Conservation (phyloP, 2,329 filamentous ascomycete species). For the Trichoderma sp. region DNA sequence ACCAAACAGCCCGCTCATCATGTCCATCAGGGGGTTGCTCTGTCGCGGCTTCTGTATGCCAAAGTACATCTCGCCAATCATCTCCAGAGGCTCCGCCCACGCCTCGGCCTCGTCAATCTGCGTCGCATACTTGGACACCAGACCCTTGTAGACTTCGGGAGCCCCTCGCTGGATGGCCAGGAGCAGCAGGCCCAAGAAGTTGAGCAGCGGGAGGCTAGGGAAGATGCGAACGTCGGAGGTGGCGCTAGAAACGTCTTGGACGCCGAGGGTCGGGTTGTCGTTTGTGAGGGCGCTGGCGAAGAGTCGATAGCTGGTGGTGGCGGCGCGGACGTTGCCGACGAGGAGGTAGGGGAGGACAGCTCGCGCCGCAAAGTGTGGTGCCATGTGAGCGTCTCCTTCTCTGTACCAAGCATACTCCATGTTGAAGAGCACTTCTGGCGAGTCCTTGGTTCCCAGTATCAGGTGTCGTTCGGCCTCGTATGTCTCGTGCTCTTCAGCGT, state of each 20-base stretch:
- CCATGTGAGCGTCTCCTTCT: slow-evolving; percentile 83
- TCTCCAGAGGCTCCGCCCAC: slow-evolving; percentile 82
- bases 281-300: slow-evolving; percentile 46
- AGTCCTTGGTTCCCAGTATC: slow-evolving; percentile 84
- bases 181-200: slow-evolving; percentile 85
- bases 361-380: slow-evolving; percentile 81
- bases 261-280: slow-evolving; percentile 57
- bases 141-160: slow-evolving; percentile 76
- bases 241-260: slow-evolving; percentile 78
- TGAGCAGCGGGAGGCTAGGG: slow-evolving; percentile 88
- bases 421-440: slow-evolving; percentile 73
- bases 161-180: slow-evolving; percentile 78
- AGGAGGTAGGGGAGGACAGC: slow-evolving; percentile 90
- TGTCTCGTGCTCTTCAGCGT: slow-evolving; percentile 88
- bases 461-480: slow-evolving; percentile 95
- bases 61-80: slow-evolving; percentile 97
- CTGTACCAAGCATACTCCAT: slow-evolving; percentile 95
- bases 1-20: slow-evolving; percentile 96
- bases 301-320: slow-evolving; percentile 76
- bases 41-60: slow-evolving; percentile 84
- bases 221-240: slow-evolving; percentile 78
- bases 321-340: slow-evolving; percentile 84
- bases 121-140: slow-evolving; percentile 77
- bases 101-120: slow-evolving; percentile 74
- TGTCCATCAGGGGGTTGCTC: slow-evolving; percentile 91